These are phyloP conservation scores for Neurospora sp. DNA, from an alignment of 495 filamentous ascomycete genomes.

Conservation along the genomic window DNA sequence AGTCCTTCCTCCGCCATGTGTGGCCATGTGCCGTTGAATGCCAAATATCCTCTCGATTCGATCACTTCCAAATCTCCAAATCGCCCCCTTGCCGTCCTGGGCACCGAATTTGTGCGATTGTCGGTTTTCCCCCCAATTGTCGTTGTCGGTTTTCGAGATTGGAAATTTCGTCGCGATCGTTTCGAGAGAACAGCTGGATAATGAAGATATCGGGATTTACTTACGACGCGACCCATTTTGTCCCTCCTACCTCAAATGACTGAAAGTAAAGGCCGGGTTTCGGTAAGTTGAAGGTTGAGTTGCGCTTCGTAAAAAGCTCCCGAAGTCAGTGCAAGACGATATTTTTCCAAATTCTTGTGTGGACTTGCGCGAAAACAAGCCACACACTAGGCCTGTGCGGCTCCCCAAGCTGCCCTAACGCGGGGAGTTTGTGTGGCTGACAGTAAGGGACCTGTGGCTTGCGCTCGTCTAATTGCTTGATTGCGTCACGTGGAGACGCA, in stretches of 20 bases:
- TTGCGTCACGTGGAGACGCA: not conserved
- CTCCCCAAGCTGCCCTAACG: slow-evolving; percentile 23
- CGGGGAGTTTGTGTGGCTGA: slow-evolving; percentile 12
- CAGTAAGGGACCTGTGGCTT: not conserved
- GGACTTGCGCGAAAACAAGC: slow-evolving; percentile 16
- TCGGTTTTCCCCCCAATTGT: not conserved
- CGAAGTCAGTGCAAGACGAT: slow-evolving; percentile 18
- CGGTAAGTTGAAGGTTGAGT: slow-evolving; percentile 19
- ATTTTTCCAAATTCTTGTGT: slow-evolving; percentile 33
- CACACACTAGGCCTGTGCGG: slow-evolving; percentile 16
- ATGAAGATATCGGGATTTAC: slow-evolving; percentile 15
- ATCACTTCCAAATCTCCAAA: not conserved
- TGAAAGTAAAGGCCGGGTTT: slow-evolving; percentile 23
- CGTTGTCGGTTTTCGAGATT: slow-evolving; percentile 1
- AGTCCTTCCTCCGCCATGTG: not conserved
- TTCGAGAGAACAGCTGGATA: slow-evolving; percentile 3
- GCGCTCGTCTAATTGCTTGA: not conserved
- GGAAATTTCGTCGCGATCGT: slow-evolving; percentile 8
- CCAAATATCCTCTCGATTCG: not conserved
- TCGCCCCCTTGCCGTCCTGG: slow-evolving; percentile 12
- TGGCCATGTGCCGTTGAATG: not conserved
- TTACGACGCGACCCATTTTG: slow-evolving; percentile 46
- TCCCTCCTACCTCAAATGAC: slow-evolving; percentile 24
- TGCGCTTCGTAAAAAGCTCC: slow-evolving; percentile 20
- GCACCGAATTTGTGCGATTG: slow-evolving; percentile 3